phyloP scores from a whole-genome alignment of 2,329 filamentous ascomycete genomes.

The Aspergillus pseudoglaucus region DNA sequence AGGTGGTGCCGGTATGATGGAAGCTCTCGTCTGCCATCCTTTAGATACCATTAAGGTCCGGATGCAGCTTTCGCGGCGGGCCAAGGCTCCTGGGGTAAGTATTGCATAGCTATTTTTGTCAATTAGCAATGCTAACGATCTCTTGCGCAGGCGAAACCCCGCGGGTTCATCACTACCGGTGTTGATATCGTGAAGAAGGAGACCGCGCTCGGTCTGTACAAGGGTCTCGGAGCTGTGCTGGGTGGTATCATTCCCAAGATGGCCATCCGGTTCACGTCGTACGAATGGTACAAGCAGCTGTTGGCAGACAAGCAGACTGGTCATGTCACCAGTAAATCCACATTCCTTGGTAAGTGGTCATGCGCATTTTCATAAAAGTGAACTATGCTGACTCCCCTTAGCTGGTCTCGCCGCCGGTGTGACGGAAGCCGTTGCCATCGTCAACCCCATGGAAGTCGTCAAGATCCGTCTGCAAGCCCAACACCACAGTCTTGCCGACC shows the following conservation, averaged over 20 bases:
- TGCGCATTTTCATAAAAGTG: neutral
- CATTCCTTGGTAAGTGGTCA: slow-evolving; percentile 56
- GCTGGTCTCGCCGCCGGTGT: slow-evolving; percentile 88
- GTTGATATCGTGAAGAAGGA: slow-evolving; percentile 80
- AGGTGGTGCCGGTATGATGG: slow-evolving; percentile 98
- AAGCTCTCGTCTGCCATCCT: slow-evolving; percentile 91
- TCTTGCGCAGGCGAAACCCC: slow-evolving; percentile 54
- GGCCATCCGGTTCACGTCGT: slow-evolving; percentile 97
- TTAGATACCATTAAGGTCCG: slow-evolving; percentile 99
- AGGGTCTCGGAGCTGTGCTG: slow-evolving; percentile 92
- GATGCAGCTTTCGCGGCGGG: slow-evolving; percentile 93
- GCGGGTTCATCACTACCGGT: slow-evolving; percentile 83
- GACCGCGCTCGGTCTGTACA: slow-evolving; percentile 90
- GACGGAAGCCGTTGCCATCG: slow-evolving; percentile 91
- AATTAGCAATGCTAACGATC: slow-evolving; percentile 8
- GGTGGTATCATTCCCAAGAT: slow-evolving; percentile 98
- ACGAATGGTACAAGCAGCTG: slow-evolving; percentile 87
- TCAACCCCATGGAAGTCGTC: slow-evolving; percentile 98
- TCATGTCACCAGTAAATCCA: slow-evolving; percentile 61
- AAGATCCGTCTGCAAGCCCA: slow-evolving; percentile 98
- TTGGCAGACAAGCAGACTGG: slow-evolving; percentile 65
- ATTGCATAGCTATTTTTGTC: neutral
- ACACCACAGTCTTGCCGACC: slow-evolving; percentile 96
- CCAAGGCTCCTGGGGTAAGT: slow-evolving; percentile 68
- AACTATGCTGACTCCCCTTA: slow-evolving; percentile 23